These are phyloP conservation scores for Pontederia crassipes DNA, from an alignment of 176 grass and related monocot species.

Conservation along the genomic window DNA sequence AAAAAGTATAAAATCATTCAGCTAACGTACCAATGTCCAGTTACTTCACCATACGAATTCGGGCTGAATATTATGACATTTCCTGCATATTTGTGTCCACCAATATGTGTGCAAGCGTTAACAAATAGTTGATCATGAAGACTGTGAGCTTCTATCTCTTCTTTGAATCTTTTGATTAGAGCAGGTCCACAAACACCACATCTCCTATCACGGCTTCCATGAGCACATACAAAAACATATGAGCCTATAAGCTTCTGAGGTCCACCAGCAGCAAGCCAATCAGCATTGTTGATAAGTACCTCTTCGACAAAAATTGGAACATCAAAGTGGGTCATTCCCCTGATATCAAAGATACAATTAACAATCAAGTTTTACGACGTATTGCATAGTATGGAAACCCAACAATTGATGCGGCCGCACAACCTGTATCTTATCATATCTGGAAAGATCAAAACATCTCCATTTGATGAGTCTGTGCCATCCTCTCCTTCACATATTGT, in stretches of 20 bases:
- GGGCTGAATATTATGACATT: constrained; percentile 85
- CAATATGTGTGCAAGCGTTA: constrained; percentile 83
- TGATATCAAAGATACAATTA: constrained; percentile 12
- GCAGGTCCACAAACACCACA: constrained; percentile 84
- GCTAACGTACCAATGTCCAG: constrained; percentile 75
- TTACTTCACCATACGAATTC: constrained; percentile 42
- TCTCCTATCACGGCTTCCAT: constrained; percentile 81
- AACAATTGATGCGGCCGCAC: neutral
- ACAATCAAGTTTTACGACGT: neutral
- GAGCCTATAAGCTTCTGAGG: constrained; percentile 54
- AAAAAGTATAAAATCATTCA: neutral
- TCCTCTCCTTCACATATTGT: constrained; percentile 20
- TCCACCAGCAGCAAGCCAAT: constrained; percentile 70
- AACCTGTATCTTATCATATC: constrained; percentile 30
- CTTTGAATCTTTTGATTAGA: constrained; percentile 69
- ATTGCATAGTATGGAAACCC: neutral
- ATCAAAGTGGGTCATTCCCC: constrained; percentile 79
- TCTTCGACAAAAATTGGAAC: constrained; percentile 89
- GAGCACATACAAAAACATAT: constrained; percentile 83
- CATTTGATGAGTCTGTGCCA: constrained; percentile 23
- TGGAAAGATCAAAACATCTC: constrained; percentile 25
- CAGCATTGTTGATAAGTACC: constrained; percentile 72
- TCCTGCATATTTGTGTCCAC: constrained; percentile 96
- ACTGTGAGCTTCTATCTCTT: constrained; percentile 51
- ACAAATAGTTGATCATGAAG: constrained; percentile 56